A percentile compares a stretch with the other conserved stretches of the same genome.
phyloP scores from a whole-genome alignment of 1,284 basidiomycete species.

The Xerocomus nothofagi region DNA sequence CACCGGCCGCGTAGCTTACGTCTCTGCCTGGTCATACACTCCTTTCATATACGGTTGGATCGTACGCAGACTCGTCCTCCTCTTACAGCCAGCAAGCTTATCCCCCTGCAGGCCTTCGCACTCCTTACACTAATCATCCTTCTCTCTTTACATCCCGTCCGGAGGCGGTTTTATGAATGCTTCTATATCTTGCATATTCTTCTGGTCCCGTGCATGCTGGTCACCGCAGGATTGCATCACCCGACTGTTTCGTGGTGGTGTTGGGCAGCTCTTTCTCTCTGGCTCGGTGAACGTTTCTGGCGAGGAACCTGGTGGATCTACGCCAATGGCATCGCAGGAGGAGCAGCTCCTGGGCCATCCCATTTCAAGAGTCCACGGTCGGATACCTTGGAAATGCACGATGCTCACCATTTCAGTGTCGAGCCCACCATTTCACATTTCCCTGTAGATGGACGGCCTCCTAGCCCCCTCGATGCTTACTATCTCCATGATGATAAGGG shows the following conservation, averaged over 20 bases:
- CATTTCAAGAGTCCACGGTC: background rate
- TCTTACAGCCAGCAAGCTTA: constrained; percentile 16
- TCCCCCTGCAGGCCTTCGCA: constrained; percentile 58
- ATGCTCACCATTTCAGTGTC: constrained; percentile 3
- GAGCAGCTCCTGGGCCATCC: background rate
- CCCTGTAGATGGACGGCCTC: constrained; percentile 12
- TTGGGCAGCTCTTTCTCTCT: constrained; percentile 61
- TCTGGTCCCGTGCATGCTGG: constrained; percentile 61
- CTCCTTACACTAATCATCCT: constrained; percentile 68
- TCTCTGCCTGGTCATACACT: constrained; percentile 63
- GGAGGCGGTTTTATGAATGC: constrained; percentile 69
- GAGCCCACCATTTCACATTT: background rate
- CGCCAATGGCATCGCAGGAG: constrained; percentile 55
- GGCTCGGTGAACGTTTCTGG: constrained; percentile 65
- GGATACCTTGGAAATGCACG: constrained; percentile 30
- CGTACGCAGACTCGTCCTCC: constrained; percentile 43
- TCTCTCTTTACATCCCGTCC: constrained; percentile 62
- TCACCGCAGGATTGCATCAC: constrained; percentile 68
- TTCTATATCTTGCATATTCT: constrained; percentile 77
- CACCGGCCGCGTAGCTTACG: constrained; percentile 57
- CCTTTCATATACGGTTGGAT: constrained; percentile 77
- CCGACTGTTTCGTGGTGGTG: constrained; percentile 72
- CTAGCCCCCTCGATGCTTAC: constrained; percentile 28
- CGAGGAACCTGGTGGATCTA: constrained; percentile 62
- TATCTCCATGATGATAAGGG: constrained; percentile 18